A percentile compares a stretch with the other conserved stretches of the same genome.
These are phyloP conservation scores for Chaetomium cochliodes DNA, from an alignment of 495 filamentous ascomycete genomes.

Conservation along the genomic window DNA sequence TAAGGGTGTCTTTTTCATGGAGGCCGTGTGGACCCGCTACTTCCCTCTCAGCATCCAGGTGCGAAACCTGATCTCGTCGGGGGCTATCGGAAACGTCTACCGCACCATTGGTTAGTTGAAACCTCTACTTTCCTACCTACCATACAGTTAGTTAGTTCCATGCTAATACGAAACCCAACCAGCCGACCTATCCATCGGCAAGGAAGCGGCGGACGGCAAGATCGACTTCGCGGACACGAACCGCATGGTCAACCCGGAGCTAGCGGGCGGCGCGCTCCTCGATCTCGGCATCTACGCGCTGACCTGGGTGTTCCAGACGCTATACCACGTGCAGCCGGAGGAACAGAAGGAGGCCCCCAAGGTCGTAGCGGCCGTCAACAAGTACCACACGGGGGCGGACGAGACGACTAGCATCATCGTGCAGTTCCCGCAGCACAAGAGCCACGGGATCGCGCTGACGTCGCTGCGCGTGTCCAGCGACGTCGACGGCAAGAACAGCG, in stretches of 20 bases:
- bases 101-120: slow-evolving; percentile 59
- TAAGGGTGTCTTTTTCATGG: slow-evolving; percentile 92
- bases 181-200: slow-evolving; percentile 61
- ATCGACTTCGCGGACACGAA: slow-evolving; percentile 55
- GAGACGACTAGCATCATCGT: slow-evolving; percentile 77
- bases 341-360: slow-evolving; percentile 49
- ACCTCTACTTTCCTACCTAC: background rate
- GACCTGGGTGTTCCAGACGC: slow-evolving; percentile 90
- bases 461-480: slow-evolving; percentile 66
- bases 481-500: slow-evolving; percentile 59
- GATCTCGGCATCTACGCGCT: slow-evolving; percentile 90
- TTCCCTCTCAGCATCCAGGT: slow-evolving; percentile 81
- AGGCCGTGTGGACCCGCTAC: slow-evolving; percentile 93
- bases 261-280: slow-evolving; percentile 81
- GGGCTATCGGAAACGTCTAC: slow-evolving; percentile 72
- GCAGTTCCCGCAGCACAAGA: slow-evolving; percentile 65
- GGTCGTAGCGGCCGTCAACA: slow-evolving; percentile 62
- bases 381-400: slow-evolving; percentile 78
- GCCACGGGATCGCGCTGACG: slow-evolving; percentile 76
- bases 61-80: slow-evolving; percentile 63
- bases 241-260: slow-evolving; percentile 82
- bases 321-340: slow-evolving; percentile 75
- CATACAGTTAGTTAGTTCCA: no score
- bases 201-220: slow-evolving; percentile 40
- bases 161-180: slow-evolving; percentile 2